Percentiles rank a stretch among this genome's conserved stretches.
phyloP scores from a whole-genome alignment of 768 basidiomycete genomes.

The Amanita polypyramis region DNA sequence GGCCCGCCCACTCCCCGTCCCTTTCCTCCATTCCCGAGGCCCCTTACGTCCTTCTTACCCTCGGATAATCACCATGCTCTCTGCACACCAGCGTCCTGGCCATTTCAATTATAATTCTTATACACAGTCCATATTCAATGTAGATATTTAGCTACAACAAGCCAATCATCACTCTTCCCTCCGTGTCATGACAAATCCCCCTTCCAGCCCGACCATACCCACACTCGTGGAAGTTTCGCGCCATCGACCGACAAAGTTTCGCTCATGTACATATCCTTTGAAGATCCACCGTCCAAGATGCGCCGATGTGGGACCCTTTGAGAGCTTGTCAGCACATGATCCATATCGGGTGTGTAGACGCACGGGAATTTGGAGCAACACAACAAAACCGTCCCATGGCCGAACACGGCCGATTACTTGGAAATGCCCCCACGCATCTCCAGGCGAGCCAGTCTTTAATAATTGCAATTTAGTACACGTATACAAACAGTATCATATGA shows the following conservation, averaged over 20 bases:
- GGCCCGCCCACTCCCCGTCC: neutral
- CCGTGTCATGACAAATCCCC: slow-evolving; percentile 35
- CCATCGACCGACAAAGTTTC: slow-evolving; percentile 44
- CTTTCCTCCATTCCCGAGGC: slow-evolving; percentile 2
- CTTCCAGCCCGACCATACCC: slow-evolving; percentile 34
- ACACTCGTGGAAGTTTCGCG: slow-evolving; percentile 34
- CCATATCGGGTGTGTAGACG: slow-evolving; percentile 10
- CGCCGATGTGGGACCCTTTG: slow-evolving; percentile 21
- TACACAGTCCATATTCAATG: too few species aligned
- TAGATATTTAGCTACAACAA: neutral
- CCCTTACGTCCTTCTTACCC: slow-evolving; percentile 1
- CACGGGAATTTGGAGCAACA: slow-evolving; percentile 35
- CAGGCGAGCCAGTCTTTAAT: slow-evolving; percentile 31
- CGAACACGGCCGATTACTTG: slow-evolving; percentile 37
- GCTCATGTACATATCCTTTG: slow-evolving; percentile 39
- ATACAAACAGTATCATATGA: neutral
- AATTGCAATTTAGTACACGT: neutral
- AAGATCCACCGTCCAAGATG: slow-evolving; percentile 37
- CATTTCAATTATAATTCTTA: too few species aligned
- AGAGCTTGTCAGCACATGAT: slow-evolving; percentile 5
- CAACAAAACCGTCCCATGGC: slow-evolving; percentile 40
- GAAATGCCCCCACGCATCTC: slow-evolving; percentile 40
- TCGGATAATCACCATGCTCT: neutral
- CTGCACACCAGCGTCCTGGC: too few species aligned
- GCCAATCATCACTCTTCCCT: slow-evolving; percentile 8